phyloP scores from a whole-genome alignment of 2,329 filamentous ascomycete genomes.

The Fusarium transvaalense region DNA sequence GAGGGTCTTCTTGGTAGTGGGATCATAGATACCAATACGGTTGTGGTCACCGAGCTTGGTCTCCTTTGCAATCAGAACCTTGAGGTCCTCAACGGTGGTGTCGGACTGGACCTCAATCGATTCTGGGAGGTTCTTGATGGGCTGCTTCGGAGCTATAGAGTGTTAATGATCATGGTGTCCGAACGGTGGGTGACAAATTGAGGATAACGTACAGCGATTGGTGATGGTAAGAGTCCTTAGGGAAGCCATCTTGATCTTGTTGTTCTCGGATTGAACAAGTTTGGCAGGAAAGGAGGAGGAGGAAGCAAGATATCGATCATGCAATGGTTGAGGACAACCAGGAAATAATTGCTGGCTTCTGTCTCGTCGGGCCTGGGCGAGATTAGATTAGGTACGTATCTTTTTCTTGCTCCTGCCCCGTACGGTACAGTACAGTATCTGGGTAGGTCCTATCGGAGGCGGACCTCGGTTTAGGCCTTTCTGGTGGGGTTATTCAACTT shows the following conservation, averaged over 20 bases:
- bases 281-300: conserved; percentile 6
- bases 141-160: conserved; percentile 59
- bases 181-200: not conserved
- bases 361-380: not conserved
- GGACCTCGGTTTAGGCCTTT: conserved; percentile 28
- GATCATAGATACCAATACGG: conserved; percentile 72
- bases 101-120: conserved; percentile 62
- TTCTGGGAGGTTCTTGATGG: conserved; percentile 66
- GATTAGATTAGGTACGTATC: conserved; percentile 35
- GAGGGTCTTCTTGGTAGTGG: conserved; percentile 70
- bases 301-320: conserved; percentile 4
- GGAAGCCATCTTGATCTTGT: conserved; percentile 47
- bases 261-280: conserved; percentile 12
- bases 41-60: conserved; percentile 68
- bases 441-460: not conserved
- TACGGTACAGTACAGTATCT: not conserved
- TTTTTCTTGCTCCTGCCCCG: not conserved
- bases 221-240: conserved; percentile 58
- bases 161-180: conserved; percentile 6
- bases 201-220: conserved; percentile 54
- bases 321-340: conserved; percentile 32
- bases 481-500: conserved; percentile 15
- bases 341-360: conserved; percentile 16
- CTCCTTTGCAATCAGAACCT: conserved; percentile 65
- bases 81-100: conserved; percentile 71